These are phyloP conservation scores for Ceratobasidium sp. DNA, from an alignment of 1,284 basidiomycete species.

Conservation along the genomic window DNA sequence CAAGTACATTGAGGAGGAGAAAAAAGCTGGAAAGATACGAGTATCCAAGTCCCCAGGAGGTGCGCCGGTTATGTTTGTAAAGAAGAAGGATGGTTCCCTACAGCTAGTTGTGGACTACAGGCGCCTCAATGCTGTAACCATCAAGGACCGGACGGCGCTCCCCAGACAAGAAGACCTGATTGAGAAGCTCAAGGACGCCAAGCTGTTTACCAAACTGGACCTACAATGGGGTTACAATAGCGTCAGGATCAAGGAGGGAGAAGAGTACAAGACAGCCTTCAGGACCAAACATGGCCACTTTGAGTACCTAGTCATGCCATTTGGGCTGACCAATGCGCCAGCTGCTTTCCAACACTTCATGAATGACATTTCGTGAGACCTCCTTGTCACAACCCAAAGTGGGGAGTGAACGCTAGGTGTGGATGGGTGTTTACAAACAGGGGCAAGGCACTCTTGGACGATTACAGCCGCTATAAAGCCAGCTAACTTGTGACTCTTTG, in stretches of 20 bases:
- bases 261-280: slow-evolving; percentile 41
- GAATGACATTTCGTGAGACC: slow-evolving; percentile 7
- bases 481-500: too few relatives aligned
- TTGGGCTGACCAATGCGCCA: slow-evolving; percentile 26
- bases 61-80: slow-evolving; percentile 17
- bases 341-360: slow-evolving; percentile 36
- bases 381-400: too few relatives aligned
- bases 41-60: neutral
- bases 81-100: slow-evolving; percentile 6
- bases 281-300: slow-evolving; percentile 21
- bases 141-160: neutral
- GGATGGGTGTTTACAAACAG: too few relatives aligned
- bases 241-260: slow-evolving; percentile 27
- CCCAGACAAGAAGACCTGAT: slow-evolving; percentile 10
- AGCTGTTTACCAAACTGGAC: slow-evolving; percentile 39
- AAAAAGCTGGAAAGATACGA: slow-evolving; percentile 21
- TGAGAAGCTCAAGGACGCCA: slow-evolving; percentile 25
- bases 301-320: slow-evolving; percentile 39
- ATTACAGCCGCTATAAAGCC: too few relatives aligned
- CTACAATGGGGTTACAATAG: slow-evolving; percentile 36
- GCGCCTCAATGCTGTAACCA: slow-evolving; percentile 13
- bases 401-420: too few relatives aligned
- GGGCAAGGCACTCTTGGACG: too few relatives aligned
- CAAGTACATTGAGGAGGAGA: slow-evolving; percentile 21
- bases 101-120: slow-evolving; percentile 11